phyloP scores from a whole-genome alignment of 805 yeast species.

The Candida xyloterini region DNA sequence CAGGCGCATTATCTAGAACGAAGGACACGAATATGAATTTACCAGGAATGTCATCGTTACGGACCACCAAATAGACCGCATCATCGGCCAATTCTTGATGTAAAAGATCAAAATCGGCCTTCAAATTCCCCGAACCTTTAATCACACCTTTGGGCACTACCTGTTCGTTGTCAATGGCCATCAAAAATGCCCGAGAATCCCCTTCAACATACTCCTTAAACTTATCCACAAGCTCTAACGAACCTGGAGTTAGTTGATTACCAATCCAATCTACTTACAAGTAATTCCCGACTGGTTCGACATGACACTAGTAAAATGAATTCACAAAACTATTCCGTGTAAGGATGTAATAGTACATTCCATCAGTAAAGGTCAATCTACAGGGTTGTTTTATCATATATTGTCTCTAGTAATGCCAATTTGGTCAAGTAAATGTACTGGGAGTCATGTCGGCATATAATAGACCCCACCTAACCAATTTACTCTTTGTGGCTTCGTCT shows the following conservation, averaged over 20 bases:
- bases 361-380: no score
- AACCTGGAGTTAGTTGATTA: conserved; percentile 10
- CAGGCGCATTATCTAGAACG: conserved; percentile 84
- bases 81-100: conserved; percentile 34
- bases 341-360: background rate
- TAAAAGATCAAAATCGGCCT: conserved; percentile 37
- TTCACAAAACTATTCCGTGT: background rate
- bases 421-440: background rate
- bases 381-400: no score
- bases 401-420: background rate
- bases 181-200: conserved; percentile 28
- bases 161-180: conserved; percentile 29
- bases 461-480: background rate
- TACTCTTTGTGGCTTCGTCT: background rate
- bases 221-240: conserved; percentile 41
- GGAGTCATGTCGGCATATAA: background rate
- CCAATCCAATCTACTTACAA: conserved; percentile 14
- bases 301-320: conserved; percentile 36
- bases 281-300: conserved; percentile 65
- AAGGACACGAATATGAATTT: conserved; percentile 66
- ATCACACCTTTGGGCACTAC: conserved; percentile 35
- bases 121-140: conserved; percentile 29
- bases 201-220: conserved; percentile 43
- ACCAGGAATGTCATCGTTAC: conserved; percentile 28
- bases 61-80: conserved; percentile 51